Conservation (phyloP, 2,329 filamentous ascomycete species). For the Colletotrichum echinochloae region DNA sequence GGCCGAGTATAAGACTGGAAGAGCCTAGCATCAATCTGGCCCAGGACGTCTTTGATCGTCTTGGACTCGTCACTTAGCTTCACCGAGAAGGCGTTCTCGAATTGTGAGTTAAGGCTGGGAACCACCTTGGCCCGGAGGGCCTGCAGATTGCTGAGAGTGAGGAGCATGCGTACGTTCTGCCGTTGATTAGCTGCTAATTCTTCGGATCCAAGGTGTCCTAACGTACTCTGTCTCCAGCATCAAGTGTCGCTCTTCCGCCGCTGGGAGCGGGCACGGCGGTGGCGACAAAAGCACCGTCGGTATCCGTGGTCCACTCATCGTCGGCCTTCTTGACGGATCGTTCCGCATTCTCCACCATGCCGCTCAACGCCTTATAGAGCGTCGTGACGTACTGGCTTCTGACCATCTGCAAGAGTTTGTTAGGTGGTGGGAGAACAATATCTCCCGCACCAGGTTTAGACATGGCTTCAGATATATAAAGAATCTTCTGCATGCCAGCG, state of each 20-base stretch:
- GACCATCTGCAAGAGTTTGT: conserved; percentile 91
- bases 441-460: conserved; percentile 78
- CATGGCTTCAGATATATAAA: conserved; percentile 91
- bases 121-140: conserved; percentile 84
- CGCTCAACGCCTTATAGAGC: conserved; percentile 91
- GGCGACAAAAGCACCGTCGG: conserved; percentile 55
- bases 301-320: conserved; percentile 68
- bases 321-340: conserved; percentile 74
- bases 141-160: conserved; percentile 93
- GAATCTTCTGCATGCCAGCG: conserved; percentile 90
- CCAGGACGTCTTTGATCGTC: conserved; percentile 89
- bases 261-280: conserved; percentile 51
- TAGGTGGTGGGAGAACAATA: conserved; percentile 86
- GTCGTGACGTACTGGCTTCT: conserved; percentile 93
- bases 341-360: conserved; percentile 97
- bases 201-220: neutral
- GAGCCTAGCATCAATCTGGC: conserved; percentile 89
- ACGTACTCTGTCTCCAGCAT: conserved; percentile 69
- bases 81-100: conserved; percentile 93
- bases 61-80: conserved; percentile 94
- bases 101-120: conserved; percentile 88
- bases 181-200: conserved; percentile 23
- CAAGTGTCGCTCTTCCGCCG: conserved; percentile 61
- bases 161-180: conserved; percentile 90
- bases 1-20: conserved; percentile 94